A percentile compares a stretch with the other conserved stretches of the same genome.
Evolutionary conservation across 208 protist genomes (phyloP).

Genomic region (Crithidia bombi): DNA sequence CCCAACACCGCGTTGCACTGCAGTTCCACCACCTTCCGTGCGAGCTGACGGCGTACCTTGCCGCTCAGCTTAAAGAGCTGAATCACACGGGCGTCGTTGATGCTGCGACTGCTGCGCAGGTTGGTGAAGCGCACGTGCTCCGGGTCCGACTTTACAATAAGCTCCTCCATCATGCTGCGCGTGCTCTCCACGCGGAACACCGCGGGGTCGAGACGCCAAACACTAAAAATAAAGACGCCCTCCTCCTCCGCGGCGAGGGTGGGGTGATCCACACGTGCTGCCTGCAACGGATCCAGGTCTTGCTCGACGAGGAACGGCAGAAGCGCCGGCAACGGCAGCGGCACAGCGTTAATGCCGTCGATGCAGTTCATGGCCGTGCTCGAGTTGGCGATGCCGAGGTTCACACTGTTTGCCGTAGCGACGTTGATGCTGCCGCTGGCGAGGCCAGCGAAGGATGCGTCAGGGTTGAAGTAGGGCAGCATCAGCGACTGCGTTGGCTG

Average conservation of each 20-base stretch:
- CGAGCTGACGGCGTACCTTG: constrained; percentile 89
- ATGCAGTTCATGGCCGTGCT: neutral
- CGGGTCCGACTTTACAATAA: constrained; percentile 91
- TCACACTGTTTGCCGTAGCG: neutral
- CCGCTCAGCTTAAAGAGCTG: constrained; percentile 92
- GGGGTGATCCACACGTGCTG: constrained; percentile 68
- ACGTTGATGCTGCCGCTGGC: neutral
- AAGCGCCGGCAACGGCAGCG: constrained; percentile 20
- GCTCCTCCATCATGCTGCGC: constrained; percentile 89
- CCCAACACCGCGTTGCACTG: constrained; percentile 91
- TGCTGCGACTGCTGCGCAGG: constrained; percentile 76
- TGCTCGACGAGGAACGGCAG: constrained; percentile 34
- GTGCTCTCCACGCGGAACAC: constrained; percentile 86
- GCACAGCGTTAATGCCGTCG: constrained; percentile 3
- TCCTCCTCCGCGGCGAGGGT: constrained; percentile 84
- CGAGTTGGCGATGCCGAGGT: neutral
- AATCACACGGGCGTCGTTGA: constrained; percentile 83
- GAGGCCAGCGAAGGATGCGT: neutral
- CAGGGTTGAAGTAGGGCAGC: constrained; percentile 4
- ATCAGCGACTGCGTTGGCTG: neutral
- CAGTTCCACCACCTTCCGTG: constrained; percentile 89
- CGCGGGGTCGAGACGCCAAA: constrained; percentile 83
- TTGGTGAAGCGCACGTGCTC: constrained; percentile 90
- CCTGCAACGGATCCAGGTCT: constrained; percentile 59
- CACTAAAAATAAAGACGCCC: constrained; percentile 85